Percentiles rank a stretch among this genome's conserved stretches.
These are phyloP conservation scores for Yueomyces sinensis DNA, from an alignment of 805 yeast genomes.

Conservation along the genomic window DNA sequence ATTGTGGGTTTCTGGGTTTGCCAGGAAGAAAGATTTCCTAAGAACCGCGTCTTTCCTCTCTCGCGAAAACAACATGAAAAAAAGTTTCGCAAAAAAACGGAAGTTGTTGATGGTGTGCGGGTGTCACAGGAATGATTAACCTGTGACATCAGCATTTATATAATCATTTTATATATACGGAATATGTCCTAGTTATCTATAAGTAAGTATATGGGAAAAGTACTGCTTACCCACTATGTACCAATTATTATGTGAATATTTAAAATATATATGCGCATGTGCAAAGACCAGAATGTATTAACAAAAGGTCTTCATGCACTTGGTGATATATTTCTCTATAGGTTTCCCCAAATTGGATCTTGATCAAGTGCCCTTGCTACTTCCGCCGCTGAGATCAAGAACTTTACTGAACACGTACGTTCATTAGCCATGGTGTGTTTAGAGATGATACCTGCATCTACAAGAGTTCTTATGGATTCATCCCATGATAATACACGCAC, in stretches of 20 bases:
- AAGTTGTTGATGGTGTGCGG: background rate
- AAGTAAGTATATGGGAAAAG: too few relatives aligned
- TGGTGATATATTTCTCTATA: too few relatives aligned
- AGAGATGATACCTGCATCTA: conserved; percentile 64
- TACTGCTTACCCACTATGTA: too few relatives aligned
- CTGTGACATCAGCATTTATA: too few relatives aligned
- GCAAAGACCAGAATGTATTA: background rate
- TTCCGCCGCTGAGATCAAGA: conserved; percentile 63
- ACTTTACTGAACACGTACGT: conserved; percentile 46
- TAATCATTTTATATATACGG: too few relatives aligned
- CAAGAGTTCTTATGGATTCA: conserved; percentile 50
- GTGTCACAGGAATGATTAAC: background rate
- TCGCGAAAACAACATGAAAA: background rate
- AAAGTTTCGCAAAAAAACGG: background rate
- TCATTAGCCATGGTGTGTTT: conserved; percentile 61
- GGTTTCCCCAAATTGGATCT: conserved; percentile 34
- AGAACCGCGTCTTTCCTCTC: background rate
- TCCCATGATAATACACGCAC: conserved; percentile 42
- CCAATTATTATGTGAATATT: too few relatives aligned
- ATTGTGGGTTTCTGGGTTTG: too few relatives aligned
- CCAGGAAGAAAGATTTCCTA: too few relatives aligned
- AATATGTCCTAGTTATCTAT: too few relatives aligned
- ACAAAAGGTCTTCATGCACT: background rate
- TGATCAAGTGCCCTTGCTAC: conserved; percentile 43
- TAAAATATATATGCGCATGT: background rate